Evolutionary conservation across 768 basidiomycete species (phyloP).

Genomic region (Amanita inopinata): DNA sequence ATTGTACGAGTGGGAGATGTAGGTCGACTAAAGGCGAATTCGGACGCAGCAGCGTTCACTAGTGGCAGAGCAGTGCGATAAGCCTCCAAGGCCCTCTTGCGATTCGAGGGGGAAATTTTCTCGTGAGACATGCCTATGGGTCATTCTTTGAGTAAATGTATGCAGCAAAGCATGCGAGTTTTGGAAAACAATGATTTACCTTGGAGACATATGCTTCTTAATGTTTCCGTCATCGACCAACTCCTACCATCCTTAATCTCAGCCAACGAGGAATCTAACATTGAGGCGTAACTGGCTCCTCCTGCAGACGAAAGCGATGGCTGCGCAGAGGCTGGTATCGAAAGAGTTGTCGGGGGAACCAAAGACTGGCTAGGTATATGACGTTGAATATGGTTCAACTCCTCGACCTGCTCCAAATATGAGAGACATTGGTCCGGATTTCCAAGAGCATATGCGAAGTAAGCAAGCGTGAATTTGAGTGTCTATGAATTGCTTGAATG

Average conservation of each 20-base stretch:
- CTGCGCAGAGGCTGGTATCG: slow-evolving; percentile 20
- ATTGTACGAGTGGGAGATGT: slow-evolving; percentile 16
- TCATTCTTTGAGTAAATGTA: slow-evolving; percentile 5
- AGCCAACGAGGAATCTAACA: slow-evolving; percentile 29
- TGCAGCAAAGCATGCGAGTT: not conserved
- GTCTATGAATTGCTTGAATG: slow-evolving; percentile 34
- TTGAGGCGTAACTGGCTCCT: slow-evolving; percentile 30
- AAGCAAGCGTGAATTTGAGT: slow-evolving; percentile 59
- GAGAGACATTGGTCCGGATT: slow-evolving; percentile 53
- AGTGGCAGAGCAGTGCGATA: slow-evolving; percentile 51
- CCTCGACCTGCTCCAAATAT: slow-evolving; percentile 45
- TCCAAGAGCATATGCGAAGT: slow-evolving; percentile 72
- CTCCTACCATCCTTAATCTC: slow-evolving; percentile 61
- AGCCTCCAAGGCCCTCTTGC: slow-evolving; percentile 39
- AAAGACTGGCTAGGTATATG: slow-evolving; percentile 30
- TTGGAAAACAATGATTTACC: slow-evolving; percentile 35
- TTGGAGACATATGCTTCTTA: slow-evolving; percentile 71
- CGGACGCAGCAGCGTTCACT: slow-evolving; percentile 37
- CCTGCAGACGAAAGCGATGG: slow-evolving; percentile 38
- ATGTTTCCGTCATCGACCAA: slow-evolving; percentile 64
- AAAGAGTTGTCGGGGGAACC: slow-evolving; percentile 18
- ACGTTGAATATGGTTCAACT: slow-evolving; percentile 42
- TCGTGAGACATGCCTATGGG: slow-evolving; percentile 72
- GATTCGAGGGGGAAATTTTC: slow-evolving; percentile 38
- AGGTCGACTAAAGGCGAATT: slow-evolving; percentile 26